A percentile compares a stretch with the other conserved stretches of the same genome.
phyloP scores from a whole-genome alignment of 148 eudicot species.

The Chenopodium formosanum region DNA sequence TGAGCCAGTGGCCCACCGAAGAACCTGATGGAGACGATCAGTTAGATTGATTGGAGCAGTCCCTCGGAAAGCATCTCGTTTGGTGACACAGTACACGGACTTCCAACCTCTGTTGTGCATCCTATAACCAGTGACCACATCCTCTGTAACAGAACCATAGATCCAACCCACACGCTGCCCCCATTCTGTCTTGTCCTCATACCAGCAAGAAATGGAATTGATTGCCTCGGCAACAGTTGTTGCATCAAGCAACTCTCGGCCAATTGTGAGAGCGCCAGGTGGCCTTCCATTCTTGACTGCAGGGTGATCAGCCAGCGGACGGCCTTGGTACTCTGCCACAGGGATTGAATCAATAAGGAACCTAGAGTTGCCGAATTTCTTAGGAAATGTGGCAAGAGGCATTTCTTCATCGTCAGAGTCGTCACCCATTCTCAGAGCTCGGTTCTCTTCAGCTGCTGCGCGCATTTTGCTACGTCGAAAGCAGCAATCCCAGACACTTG shows the following conservation, averaged over 20 bases:
- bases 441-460: conserved; percentile 52
- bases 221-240: conserved; percentile 85
- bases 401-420: conserved; percentile 75
- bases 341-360: conserved; percentile 78
- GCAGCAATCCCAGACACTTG: conserved; percentile 64
- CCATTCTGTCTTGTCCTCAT: conserved; percentile 96
- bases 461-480: conserved; percentile 48
- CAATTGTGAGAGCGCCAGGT: conserved; percentile 85
- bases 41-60: conserved; percentile 93
- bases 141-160: conserved; percentile 92
- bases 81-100: conserved; percentile 79
- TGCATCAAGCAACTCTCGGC: conserved; percentile 75
- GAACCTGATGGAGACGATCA: conserved; percentile 89
- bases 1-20: conserved; percentile 95
- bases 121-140: conserved; percentile 88
- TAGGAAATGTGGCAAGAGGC: conserved; percentile 65
- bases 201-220: conserved; percentile 87
- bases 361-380: conserved; percentile 82
- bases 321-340: conserved; percentile 82
- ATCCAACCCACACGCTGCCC: conserved; percentile 91
- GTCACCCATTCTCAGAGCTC: conserved; percentile 77
- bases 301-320: conserved; percentile 88
- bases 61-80: conserved; percentile 88
- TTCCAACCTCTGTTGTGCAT: conserved; percentile 97
- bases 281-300: conserved; percentile 88